Percentiles rank a stretch among this genome's conserved stretches.
These are phyloP conservation scores for Sporobolomyces roseus DNA, from an alignment of 768 basidiomycete species.

Conservation along the genomic window DNA sequence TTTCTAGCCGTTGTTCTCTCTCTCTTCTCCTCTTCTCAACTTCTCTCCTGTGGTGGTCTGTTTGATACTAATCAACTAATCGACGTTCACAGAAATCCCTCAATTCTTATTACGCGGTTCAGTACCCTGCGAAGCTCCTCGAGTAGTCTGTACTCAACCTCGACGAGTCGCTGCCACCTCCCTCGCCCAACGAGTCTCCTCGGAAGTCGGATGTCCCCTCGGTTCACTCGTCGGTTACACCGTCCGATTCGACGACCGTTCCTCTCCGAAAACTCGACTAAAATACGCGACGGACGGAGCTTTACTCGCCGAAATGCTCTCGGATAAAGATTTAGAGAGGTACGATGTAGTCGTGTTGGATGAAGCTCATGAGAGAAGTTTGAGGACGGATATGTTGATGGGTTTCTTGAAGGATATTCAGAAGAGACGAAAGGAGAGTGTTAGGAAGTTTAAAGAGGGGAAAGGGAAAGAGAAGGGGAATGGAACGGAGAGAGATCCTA, in stretches of 20 bases:
- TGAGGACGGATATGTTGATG: constrained; percentile 90
- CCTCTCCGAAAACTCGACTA: constrained; percentile 66
- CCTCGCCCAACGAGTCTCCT: constrained; percentile 83
- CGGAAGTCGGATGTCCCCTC: constrained; percentile 68
- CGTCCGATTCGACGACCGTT: constrained; percentile 88
- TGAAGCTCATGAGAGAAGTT: constrained; percentile 93
- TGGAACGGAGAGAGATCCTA: constrained; percentile 47
- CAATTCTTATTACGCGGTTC: constrained; percentile 88
- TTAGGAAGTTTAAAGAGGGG: constrained; percentile 48
- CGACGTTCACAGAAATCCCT: constrained; percentile 88
- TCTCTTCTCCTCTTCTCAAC: too few species aligned
- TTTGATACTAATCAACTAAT: too few species aligned
- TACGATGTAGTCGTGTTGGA: constrained; percentile 91
- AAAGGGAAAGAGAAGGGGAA: constrained; percentile 52
- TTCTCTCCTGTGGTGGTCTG: too few species aligned
- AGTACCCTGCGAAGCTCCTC: constrained; percentile 48
- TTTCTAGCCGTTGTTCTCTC: neutral
- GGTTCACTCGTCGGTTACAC: constrained; percentile 86
- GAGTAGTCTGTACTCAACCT: constrained; percentile 88
- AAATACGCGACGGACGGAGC: constrained; percentile 98
- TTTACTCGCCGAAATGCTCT: constrained; percentile 86
- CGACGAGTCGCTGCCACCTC: constrained; percentile 91
- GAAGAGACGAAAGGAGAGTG: constrained; percentile 58
- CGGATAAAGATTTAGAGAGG: constrained; percentile 66
- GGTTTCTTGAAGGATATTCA: constrained; percentile 82